Base-by-base conservation (phyloP, 2,329 filamentous ascomycete species). In the Aspergillus sp. region DNA sequence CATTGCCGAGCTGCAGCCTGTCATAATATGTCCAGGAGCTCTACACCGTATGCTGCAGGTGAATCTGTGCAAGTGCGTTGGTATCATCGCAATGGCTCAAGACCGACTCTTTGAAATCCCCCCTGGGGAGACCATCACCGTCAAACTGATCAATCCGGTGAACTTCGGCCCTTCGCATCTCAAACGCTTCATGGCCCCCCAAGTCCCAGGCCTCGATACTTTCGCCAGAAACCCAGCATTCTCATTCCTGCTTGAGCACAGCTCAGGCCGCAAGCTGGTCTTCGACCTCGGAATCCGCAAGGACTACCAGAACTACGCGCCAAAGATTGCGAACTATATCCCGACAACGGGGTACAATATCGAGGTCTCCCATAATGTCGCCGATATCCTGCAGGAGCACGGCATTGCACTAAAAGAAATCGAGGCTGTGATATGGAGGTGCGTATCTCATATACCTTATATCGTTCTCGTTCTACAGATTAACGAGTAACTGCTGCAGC, bases 261-360 rank as follows among this genome's bases (percentile, higher is more conserved):
- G 27, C 2, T 56, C 54, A 2, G 54, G 54, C 14, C 54, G 54
- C 19, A 56, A 56, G 31, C 40, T 56, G 17, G 47, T 71, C 0
- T 74, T 72, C 55, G 71, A 75, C 48, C 63, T 75, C 4, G 69
- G 70, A 2, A 60, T 73, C 12, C 68, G 68, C 48, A 70, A 68
- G 24, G 70, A 71, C 39, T 70, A 63, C 41, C 60, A 70, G 51
- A 70, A 67, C 27, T 64, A 66, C 21, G 56, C 68, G 1, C 67
- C 68, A 1, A 56, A 56, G 33, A 57, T 68, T 14, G 60, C 61
- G 8, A 37, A 63, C 6, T 63, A 59, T 41, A 58, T 64, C 12
- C 58, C 59, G 14, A 62, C 62, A 15, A 63, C 62, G 1, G 55
- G 57, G 17, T 58, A 62, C n/a, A 47, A 48, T 1, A 59, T 68